phyloP scores from a whole-genome alignment of 441 rosid species.

The Theobroma grandiflorum region DNA sequence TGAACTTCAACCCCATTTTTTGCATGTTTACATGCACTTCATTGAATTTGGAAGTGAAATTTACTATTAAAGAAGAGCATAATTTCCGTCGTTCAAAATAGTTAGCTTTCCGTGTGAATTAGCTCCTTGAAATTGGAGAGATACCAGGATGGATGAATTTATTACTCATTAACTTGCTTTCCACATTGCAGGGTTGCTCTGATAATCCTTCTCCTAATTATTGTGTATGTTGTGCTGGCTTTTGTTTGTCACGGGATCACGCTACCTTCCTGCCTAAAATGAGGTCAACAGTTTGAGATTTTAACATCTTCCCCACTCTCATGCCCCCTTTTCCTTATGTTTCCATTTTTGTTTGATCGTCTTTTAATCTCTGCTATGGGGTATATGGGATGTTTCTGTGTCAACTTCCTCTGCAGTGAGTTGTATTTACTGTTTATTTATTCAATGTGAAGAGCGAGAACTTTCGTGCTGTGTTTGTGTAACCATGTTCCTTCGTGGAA shows the following conservation, averaged over 20 bases:
- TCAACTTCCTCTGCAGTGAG: conserved; percentile 13
- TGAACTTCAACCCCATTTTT: conserved; percentile 7
- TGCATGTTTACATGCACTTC: neutral
- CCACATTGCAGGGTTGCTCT: conserved; percentile 63
- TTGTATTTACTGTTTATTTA: conserved; percentile 16
- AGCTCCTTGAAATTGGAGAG: neutral
- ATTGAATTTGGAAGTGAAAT: neutral
- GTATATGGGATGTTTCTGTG: conserved; percentile 15
- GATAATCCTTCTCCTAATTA: conserved; percentile 59
- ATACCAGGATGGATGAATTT: neutral
- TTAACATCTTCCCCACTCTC: neutral
- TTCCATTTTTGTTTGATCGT: conserved; percentile 7
- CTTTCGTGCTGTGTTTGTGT: conserved; percentile 12
- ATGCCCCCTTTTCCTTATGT: neutral
- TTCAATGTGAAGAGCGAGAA: conserved; percentile 31
- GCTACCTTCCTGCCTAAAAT: conserved; percentile 75
- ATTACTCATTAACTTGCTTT: conserved; percentile 25
- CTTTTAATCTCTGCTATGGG: neutral
- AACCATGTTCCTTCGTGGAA: conserved; percentile 15
- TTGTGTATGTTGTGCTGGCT: conserved; percentile 72
- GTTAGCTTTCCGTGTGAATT: neutral
- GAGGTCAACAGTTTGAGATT: conserved; percentile 38
- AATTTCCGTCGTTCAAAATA: neutral
- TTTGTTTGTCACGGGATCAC: conserved; percentile 80
- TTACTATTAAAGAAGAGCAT: neutral